Evolutionary conservation across 2,329 filamentous ascomycete genomes (phyloP).

Genomic region (Endoconidiophora laricicola): DNA sequence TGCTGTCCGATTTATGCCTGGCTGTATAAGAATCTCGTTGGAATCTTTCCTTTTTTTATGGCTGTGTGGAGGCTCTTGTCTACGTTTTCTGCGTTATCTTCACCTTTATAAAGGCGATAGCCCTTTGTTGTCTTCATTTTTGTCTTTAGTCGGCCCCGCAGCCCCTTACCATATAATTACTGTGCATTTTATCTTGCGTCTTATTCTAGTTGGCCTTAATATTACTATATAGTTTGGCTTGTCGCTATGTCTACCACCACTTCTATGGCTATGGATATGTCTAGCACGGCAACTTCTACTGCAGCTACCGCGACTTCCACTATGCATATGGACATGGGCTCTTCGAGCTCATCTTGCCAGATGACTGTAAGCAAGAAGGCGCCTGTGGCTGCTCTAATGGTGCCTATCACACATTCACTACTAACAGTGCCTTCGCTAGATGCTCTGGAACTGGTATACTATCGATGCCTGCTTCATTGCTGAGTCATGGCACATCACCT

Average conservation of each 20-base stretch:
- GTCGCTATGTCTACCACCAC: not conserved
- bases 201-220: not conserved
- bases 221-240: not conserved
- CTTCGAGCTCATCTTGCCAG: slow-evolving; percentile 11
- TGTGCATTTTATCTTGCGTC: no score
- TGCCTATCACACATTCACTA: slow-evolving; percentile 7
- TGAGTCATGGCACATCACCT: slow-evolving; percentile 51
- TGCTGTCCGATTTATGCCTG: not conserved
- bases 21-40: no score
- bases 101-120: not conserved
- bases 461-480: slow-evolving; percentile 59
- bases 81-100: not conserved
- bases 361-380: slow-evolving; percentile 1
- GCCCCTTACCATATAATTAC: not conserved
- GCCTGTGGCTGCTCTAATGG: no score
- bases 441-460: slow-evolving; percentile 69
- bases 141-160: not conserved
- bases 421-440: slow-evolving; percentile 29
- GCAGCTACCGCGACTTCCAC: slow-evolving; percentile 12
- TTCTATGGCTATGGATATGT: slow-evolving; percentile 10
- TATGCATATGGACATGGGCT: slow-evolving; percentile 13
- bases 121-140: not conserved
- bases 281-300: slow-evolving; percentile 9
- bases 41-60: not conserved
- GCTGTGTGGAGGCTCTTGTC: not conserved